Evolutionary conservation across 225 moss, liverwort and hornwort species (phyloP), one percentile per base, ranked within the genome.

Genomic region (Polytrichum commune): DNA sequence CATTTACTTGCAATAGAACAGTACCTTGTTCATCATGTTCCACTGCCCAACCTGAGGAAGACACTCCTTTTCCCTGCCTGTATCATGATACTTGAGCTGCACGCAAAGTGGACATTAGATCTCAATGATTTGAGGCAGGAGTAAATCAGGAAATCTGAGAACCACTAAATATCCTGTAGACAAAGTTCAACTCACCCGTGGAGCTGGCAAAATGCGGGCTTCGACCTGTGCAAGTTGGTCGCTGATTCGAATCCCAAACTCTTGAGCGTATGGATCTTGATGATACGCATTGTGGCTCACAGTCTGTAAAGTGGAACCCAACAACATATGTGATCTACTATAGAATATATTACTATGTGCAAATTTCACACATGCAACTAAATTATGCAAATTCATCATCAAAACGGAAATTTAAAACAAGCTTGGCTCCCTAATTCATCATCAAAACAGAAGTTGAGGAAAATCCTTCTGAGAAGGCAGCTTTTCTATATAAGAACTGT

Each of bases 11-110:
- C 22, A 58, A 58, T 58, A 46, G 22, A 58, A 24, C 58, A 58
- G 8, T 58, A 98, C 97, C 84, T 98, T 98, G 6, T 98, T 95
- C 98, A 98, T 98, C 98, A 98, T 98, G 4, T 98, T 98, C 98
- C 98, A 98, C 74, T 98, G 98, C 1, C 98, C 98, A 65, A 98
- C 89, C 69, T 98, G 95, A 1, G 98, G 98, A 0, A 95, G 73
- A 67, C 98, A 98, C 27, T 98, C 98, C 8, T 90, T 95, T 28
- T 98, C 98, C 55, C 95, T 76, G 6, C 98, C 98, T 0, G 95
- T 87, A 3, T 98, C 98, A 69, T 98, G 98, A 33, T 95, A 98
- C 56, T 98, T 98, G n/a, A 98, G 76, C 97, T 97, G 89, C 63
- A 65, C 4, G 8, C 46, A 46, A 46, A 13, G 46, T 16, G 16